Evolutionary conservation across 768 basidiomycete species (phyloP).

Genomic region (Suillus tomentosus): DNA sequence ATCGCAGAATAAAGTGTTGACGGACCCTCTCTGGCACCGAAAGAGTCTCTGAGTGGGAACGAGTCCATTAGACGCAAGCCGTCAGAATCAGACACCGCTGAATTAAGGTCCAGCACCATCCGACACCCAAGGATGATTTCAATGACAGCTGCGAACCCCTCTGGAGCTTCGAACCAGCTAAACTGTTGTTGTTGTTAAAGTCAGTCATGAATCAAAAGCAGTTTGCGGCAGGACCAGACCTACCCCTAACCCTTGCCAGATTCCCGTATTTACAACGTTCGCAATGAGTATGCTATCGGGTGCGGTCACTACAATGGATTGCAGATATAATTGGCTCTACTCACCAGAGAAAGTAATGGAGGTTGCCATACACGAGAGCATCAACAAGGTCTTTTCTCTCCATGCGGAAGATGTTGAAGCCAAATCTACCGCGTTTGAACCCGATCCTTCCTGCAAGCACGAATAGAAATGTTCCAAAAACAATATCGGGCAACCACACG

Average conservation of each 20-base stretch:
- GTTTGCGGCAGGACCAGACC: background rate
- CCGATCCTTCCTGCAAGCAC: background rate
- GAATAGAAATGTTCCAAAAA: conserved; percentile 6
- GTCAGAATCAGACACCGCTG: conserved; percentile 3
- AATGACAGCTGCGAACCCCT: conserved; percentile 5
- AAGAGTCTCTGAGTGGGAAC: background rate
- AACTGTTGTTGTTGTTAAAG: background rate
- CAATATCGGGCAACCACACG: conserved; percentile 4
- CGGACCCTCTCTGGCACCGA: conserved; percentile 4
- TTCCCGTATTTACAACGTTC: background rate
- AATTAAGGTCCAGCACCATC: conserved; percentile 2
- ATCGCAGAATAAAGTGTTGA: background rate
- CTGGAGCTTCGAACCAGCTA: conserved; percentile 4
- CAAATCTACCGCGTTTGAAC: background rate
- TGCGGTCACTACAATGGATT: background rate
- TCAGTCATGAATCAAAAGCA: background rate
- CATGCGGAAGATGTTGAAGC: conserved; percentile 2
- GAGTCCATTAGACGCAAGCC: background rate
- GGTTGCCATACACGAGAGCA: conserved; percentile 4
- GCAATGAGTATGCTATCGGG: background rate
- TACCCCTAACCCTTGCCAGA: conserved; percentile 3
- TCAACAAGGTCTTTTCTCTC: background rate
- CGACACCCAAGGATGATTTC: conserved; percentile 7
- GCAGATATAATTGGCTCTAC: background rate
- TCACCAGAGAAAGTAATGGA: conserved; percentile 5